Conservation (phyloP, 805 yeast genomes). For the Blastobotrys americana region DNA sequence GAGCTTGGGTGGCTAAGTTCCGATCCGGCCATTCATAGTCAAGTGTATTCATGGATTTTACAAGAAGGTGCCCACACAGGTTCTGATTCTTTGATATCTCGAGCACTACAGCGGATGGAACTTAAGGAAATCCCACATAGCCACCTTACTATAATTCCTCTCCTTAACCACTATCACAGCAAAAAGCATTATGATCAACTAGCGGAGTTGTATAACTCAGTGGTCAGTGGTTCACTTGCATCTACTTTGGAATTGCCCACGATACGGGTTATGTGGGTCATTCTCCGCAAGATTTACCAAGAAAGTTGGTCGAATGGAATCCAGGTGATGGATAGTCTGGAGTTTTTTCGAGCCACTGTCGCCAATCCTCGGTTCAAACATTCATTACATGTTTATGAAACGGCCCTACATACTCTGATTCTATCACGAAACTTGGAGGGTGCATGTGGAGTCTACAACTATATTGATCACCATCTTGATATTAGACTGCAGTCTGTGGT, state of each 20-base stretch:
- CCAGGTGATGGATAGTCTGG: conserved; percentile 8
- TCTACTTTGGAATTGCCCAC: background rate
- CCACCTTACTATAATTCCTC: conserved; percentile 11
- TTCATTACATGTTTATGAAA: conserved; percentile 16
- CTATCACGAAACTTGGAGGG: conserved; percentile 13
- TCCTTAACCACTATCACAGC: conserved; percentile 15
- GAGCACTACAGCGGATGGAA: conserved; percentile 4
- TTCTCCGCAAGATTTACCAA: conserved; percentile 5
- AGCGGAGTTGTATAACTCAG: conserved; percentile 4
- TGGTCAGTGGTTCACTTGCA: too few species aligned
- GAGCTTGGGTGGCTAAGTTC: conserved; percentile 3
- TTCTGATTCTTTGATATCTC: conserved; percentile 7
- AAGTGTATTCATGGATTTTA: conserved; percentile 15
- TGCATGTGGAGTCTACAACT: conserved; percentile 14
- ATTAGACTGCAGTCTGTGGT: conserved; percentile 11
- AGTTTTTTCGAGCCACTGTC: conserved; percentile 13
- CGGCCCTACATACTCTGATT: conserved; percentile 15
- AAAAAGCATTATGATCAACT: conserved; percentile 10
- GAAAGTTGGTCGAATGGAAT: background rate
- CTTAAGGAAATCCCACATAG: conserved; percentile 7
- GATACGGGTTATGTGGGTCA: background rate
- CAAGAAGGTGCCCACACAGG: conserved; percentile 17
- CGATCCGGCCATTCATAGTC: conserved; percentile 10
- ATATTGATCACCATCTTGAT: conserved; percentile 14
- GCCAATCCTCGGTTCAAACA: conserved; percentile 8